phyloP scores from a whole-genome alignment of 495 filamentous ascomycete genomes.

The Parathielavia appendiculata region DNA sequence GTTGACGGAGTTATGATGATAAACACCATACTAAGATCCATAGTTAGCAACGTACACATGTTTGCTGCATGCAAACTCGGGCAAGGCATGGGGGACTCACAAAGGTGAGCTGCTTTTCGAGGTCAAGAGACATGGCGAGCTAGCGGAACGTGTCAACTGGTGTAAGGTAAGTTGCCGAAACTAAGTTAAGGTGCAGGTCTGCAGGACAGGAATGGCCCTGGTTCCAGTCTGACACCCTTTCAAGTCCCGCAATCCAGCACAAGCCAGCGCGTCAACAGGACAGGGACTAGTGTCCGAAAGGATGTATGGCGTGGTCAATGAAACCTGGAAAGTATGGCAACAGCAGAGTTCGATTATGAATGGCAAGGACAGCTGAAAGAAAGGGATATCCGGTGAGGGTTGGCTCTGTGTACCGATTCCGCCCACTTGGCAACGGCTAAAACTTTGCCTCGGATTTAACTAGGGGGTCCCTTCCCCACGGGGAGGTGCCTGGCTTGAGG shows the following conservation, averaged over 20 bases:
- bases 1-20: conserved; percentile 88
- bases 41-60: conserved; percentile 12
- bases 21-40: conserved; percentile 74
- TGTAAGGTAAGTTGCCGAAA: background rate
- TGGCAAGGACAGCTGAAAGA: background rate
- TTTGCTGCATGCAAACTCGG: background rate
- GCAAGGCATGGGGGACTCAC: conserved; percentile 45
- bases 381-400: conserved; percentile 1
- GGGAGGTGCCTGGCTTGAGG: background rate
- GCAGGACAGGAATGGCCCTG: background rate
- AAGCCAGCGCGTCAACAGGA: conserved; percentile 1
- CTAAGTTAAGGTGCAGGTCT: background rate
- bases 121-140: conserved; percentile 62
- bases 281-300: background rate
- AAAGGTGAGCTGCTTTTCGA: conserved; percentile 75
- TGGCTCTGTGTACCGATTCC: conserved; percentile 3
- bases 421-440: conserved; percentile 5
- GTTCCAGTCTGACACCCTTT: background rate
- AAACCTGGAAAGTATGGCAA: background rate
- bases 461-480: conserved; percentile 15
- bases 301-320: background rate
- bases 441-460: conserved; percentile 18
- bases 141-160: background rate
- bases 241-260: conserved; percentile 8
- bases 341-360: background rate